Evolutionary conservation across 352 stramenopile genomes (phyloP).

Genomic region (Phytophthora pini): DNA sequence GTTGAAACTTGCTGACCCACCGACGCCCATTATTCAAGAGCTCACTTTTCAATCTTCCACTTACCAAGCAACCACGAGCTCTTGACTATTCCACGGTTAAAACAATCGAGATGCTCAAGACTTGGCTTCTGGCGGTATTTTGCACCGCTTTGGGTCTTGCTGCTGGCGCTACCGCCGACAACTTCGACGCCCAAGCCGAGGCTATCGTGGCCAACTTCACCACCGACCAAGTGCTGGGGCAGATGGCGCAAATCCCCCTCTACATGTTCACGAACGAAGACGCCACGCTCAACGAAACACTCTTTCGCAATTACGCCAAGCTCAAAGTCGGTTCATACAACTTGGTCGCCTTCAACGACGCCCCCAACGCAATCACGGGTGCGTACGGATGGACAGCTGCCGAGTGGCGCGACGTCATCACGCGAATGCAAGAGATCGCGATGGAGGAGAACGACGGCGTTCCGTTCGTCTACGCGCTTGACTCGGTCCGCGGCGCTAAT

Average conservation of each 20-base stretch:
- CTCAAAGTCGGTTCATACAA: not conserved
- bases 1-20: too few relatives aligned
- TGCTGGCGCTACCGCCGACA: not conserved
- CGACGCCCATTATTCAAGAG: too few relatives aligned
- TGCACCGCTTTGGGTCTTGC: not conserved
- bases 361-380: not conserved
- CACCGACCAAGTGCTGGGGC: not conserved
- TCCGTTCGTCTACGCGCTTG: not conserved
- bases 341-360: not conserved
- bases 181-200: not conserved
- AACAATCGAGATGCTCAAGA: conserved; percentile 2
- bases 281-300: not conserved
- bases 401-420: not conserved
- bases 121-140: not conserved
- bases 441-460: not conserved
- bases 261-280: not conserved
- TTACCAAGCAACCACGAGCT: too few relatives aligned
- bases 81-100: too few relatives aligned
- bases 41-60: too few relatives aligned
- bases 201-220: conserved; percentile 4
- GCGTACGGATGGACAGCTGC: not conserved
- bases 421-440: not conserved
- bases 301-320: not conserved
- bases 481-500: not conserved
- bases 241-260: not conserved